These are phyloP conservation scores for Leccinellum albellum DNA, from an alignment of 768 basidiomycete genomes.

Conservation along the genomic window DNA sequence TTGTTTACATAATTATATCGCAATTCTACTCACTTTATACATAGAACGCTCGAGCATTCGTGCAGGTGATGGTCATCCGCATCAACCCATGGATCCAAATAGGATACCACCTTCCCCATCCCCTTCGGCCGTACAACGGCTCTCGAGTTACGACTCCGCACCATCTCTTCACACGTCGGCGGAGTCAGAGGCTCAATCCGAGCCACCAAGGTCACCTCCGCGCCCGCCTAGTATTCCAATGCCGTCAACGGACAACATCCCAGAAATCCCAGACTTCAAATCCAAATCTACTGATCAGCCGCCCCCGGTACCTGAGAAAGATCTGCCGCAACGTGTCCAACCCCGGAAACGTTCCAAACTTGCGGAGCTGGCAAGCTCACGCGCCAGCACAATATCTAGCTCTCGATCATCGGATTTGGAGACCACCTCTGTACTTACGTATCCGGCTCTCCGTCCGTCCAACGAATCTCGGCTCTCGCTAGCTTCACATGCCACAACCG, in stretches of 20 bases:
- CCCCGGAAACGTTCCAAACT: constrained; percentile 58
- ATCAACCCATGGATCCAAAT: constrained; percentile 46
- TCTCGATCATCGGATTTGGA: constrained; percentile 54
- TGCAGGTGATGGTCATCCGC: constrained; percentile 4
- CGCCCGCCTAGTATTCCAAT: constrained; percentile 41
- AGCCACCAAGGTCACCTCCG: constrained; percentile 35
- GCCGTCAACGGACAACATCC: constrained; percentile 46
- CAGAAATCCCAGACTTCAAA: constrained; percentile 51
- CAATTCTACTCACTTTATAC: constrained; percentile 4
- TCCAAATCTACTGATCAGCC: constrained; percentile 43
- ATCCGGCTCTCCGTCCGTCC: constrained; percentile 66
- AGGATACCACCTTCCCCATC: constrained; percentile 63
- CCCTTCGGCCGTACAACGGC: constrained; percentile 56
- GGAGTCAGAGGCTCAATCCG: constrained; percentile 31
- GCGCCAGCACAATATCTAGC: constrained; percentile 48
- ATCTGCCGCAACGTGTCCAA: constrained; percentile 21
- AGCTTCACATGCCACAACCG: constrained; percentile 23
- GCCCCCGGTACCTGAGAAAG: constrained; percentile 21
- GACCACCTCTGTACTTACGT: constrained; percentile 66
- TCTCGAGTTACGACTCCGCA: constrained; percentile 55
- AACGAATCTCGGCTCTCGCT: constrained; percentile 45
- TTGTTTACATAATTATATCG: neutral
- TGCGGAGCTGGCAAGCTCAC: constrained; percentile 62
- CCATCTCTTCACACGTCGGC: constrained; percentile 51
- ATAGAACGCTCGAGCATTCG: constrained; percentile 16